Evolutionary conservation across 306 rosid genomes (phyloP).

Genomic region (Malus domestica): ASM211411v1 NC_041798.1:8365501-8366000

Average conservation of each 20-base stretch:
- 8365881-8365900: constrained; percentile 95
- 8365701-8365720: constrained; percentile 77
- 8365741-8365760: constrained; percentile 72
- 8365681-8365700: constrained; percentile 92
- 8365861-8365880: constrained; percentile 91
- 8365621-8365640: constrained; percentile 71
- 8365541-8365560: constrained; percentile 95
- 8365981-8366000: constrained; percentile 96
- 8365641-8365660: constrained; percentile 81
- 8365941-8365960: constrained; percentile 73
- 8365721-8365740: constrained; percentile 81
- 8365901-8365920: constrained; percentile 96
- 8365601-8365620: constrained; percentile 86
- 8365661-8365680: constrained; percentile 77
- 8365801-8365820: constrained; percentile 96
- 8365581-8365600: constrained; percentile 84
- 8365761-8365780: constrained; percentile 75
- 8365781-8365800: constrained; percentile 89
- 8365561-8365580: constrained; percentile 94
- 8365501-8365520: constrained; percentile 91
- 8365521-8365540: constrained; percentile 90
- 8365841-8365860: constrained; percentile 83
- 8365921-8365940: constrained; percentile 90
- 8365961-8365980: constrained; percentile 81
- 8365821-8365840: constrained; percentile 94